These are phyloP conservation scores for Phytophthora cactorum DNA, from an alignment of 352 stramenopile genomes.

Conservation along the genomic window DNA sequence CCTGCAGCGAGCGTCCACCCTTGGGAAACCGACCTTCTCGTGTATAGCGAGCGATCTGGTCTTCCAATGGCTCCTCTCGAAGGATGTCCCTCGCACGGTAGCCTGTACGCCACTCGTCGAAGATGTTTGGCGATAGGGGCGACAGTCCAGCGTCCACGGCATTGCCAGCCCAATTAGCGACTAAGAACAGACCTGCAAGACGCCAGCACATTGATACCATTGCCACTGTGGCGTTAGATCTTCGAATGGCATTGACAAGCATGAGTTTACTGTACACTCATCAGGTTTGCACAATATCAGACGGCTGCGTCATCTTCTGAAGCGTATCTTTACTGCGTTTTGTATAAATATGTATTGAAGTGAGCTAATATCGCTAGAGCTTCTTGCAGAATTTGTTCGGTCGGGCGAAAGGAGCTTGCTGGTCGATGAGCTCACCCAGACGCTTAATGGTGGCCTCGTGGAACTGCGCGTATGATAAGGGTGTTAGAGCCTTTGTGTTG, in stretches of 20 bases:
- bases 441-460: conserved; percentile 66
- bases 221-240: background rate
- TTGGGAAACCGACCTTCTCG: too few relatives aligned
- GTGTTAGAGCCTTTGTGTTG: background rate
- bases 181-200: conserved; percentile 7
- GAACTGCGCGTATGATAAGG: conserved; percentile 38
- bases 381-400: conserved; percentile 62
- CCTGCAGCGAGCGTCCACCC: conserved; percentile 40
- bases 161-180: background rate
- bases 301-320: background rate
- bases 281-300: conserved; percentile 2
- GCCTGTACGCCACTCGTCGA: conserved; percentile 33
- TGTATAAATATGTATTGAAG: conserved; percentile 9
- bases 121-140: conserved; percentile 26
- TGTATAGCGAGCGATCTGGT: conserved; percentile 43
- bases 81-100: conserved; percentile 24
- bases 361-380: conserved; percentile 22
- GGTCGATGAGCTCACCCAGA: conserved; percentile 66
- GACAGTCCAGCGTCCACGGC: background rate
- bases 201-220: conserved; percentile 7
- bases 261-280: conserved; percentile 2
- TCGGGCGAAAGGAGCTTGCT: conserved; percentile 52
- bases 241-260: conserved; percentile 12
- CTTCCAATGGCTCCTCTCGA: conserved; percentile 29
- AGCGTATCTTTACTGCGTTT: background rate